Conservation (phyloP, 148 eudicot species). For the Fagopyrum esculentum region DNA sequence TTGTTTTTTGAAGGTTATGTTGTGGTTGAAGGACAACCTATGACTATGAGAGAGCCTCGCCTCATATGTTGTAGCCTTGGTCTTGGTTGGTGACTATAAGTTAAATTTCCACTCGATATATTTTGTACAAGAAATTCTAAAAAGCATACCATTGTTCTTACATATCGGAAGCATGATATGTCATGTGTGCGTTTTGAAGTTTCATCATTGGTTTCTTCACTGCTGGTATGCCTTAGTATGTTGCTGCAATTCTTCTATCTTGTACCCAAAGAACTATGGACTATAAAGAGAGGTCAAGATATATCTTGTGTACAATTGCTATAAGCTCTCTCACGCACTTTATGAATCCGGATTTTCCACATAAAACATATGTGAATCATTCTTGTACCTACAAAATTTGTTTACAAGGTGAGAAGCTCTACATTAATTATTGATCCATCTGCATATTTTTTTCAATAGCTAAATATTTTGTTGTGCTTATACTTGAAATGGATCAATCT, state of each 20-base stretch:
- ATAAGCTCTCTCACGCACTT: slow-evolving; percentile 34
- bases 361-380: background rate
- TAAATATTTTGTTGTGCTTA: background rate
- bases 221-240: slow-evolving; percentile 85
- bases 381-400: background rate
- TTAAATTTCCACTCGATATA: background rate
- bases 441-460: background rate
- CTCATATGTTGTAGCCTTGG: slow-evolving; percentile 90
- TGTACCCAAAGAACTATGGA: slow-evolving; percentile 54
- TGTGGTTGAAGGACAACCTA: slow-evolving; percentile 74
- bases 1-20: slow-evolving; percentile 43
- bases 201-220: slow-evolving; percentile 86
- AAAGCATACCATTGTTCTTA: background rate
- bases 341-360: background rate
- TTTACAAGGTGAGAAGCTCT: too few species aligned
- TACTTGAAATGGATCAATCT: background rate
- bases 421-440: background rate
- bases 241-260: slow-evolving; percentile 52
- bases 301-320: slow-evolving; percentile 64
- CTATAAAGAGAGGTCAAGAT: slow-evolving; percentile 83
- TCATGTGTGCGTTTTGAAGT: slow-evolving; percentile 37
- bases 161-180: background rate
- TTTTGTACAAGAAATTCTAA: background rate
- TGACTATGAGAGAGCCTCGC: slow-evolving; percentile 28
- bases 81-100: slow-evolving; percentile 88